A percentile compares a stretch with the other conserved stretches of the same genome.
phyloP scores from a whole-genome alignment of 75 land plant species.

The Pseudotsuga menziesii region DNA sequence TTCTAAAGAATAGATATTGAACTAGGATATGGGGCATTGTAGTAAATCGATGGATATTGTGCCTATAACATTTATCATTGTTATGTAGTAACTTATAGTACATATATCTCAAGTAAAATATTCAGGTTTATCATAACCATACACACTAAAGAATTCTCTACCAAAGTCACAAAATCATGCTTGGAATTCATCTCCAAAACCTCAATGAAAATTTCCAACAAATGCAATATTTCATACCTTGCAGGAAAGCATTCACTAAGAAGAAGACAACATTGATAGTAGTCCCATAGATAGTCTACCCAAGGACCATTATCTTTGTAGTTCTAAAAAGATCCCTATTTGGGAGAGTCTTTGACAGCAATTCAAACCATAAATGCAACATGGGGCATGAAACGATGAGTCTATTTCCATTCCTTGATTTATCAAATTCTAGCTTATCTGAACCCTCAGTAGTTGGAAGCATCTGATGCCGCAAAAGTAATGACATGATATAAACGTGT shows the following conservation, averaged over 20 bases:
- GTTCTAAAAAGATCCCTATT: conserved; percentile 48
- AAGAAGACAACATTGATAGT: conserved; percentile 54
- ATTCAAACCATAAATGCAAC: conserved; percentile 72
- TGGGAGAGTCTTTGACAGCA: conserved; percentile 47
- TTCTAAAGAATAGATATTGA: too few relatives aligned
- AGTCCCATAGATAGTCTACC: conserved; percentile 68
- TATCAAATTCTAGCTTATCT: conserved; percentile 24
- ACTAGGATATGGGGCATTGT: too few relatives aligned
- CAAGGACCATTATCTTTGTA: conserved; percentile 63
- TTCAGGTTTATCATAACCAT: background rate
- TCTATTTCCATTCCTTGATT: conserved; percentile 48
- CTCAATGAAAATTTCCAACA: background rate
- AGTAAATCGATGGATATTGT: too few relatives aligned
- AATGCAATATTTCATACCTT: conserved; percentile 36
- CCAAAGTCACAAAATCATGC: background rate
- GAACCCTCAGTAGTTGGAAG: too few relatives aligned
- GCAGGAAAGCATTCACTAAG: conserved; percentile 64
- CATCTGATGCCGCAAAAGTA: conserved; percentile 14
- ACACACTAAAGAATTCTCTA: too few relatives aligned
- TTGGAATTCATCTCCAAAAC: background rate
- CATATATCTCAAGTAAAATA: too few relatives aligned
- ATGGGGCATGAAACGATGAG: conserved; percentile 68
- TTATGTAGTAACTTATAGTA: too few relatives aligned
- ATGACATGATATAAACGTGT: conserved; percentile 24
- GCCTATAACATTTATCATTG: too few relatives aligned